Evolutionary conservation across 2,329 filamentous ascomycete genomes (phyloP).

Genomic region (Aspergillus pseudotamarii): DNA sequence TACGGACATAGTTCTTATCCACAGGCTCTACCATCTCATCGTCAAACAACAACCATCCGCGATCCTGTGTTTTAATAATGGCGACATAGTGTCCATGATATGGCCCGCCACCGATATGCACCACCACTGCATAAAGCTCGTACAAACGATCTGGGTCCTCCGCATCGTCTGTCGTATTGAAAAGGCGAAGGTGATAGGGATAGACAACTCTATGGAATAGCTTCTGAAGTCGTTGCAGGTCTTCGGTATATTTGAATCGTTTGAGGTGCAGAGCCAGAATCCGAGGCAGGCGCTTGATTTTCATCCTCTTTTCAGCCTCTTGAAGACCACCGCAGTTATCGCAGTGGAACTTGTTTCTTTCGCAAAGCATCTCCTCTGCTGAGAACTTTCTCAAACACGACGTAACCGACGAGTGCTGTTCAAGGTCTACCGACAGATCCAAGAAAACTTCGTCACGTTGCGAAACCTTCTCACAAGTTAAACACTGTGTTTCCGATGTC

Average conservation of each 20-base stretch:
- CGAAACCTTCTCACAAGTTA: slow-evolving; percentile 94
- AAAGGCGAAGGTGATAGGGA: slow-evolving; percentile 92
- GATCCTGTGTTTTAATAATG: slow-evolving; percentile 95
- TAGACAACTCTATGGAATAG: slow-evolving; percentile 97
- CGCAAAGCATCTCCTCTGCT: slow-evolving; percentile 96
- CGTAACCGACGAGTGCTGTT: slow-evolving; percentile 93
- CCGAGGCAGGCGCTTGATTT: slow-evolving; percentile 91
- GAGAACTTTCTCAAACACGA: slow-evolving; percentile 95
- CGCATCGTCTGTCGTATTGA: slow-evolving; percentile 95
- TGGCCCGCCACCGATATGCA: slow-evolving; percentile 94
- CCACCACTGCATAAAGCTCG: slow-evolving; percentile 94
- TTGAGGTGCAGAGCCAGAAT: slow-evolving; percentile 92
- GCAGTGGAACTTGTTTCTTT: slow-evolving; percentile 98
- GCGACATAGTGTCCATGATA: slow-evolving; percentile 98
- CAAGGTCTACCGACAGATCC: slow-evolving; percentile 92
- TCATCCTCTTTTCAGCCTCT: slow-evolving; percentile 99
- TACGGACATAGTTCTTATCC: slow-evolving; percentile 91
- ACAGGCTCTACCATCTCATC: slow-evolving; percentile 99
- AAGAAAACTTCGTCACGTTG: slow-evolving; percentile 95
- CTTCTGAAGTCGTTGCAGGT: slow-evolving; percentile 90
- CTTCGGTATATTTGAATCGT: slow-evolving; percentile 97
- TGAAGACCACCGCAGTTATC: slow-evolving; percentile 95
- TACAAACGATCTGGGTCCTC: slow-evolving; percentile 92
- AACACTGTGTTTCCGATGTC: slow-evolving; percentile 92
- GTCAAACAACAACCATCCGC: slow-evolving; percentile 94